phyloP scores from a whole-genome alignment of 202 grass and related monocot genomes.

The Eragrostis tef region DNA sequence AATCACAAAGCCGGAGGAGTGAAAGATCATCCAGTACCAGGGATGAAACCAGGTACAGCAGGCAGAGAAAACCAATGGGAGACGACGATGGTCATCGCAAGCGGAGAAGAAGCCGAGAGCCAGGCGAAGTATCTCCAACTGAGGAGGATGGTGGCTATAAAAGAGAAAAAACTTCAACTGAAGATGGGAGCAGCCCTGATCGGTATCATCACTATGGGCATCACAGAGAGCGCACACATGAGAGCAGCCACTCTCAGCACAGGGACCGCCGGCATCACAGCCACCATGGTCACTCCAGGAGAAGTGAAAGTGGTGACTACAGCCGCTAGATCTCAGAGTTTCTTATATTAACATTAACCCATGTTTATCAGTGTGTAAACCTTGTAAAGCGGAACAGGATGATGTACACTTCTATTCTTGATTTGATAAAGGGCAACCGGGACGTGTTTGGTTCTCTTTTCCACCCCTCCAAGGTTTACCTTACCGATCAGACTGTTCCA shows the following conservation, averaged over 20 bases:
- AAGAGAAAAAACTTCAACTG: slow-evolving; percentile 38
- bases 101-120: slow-evolving; percentile 43
- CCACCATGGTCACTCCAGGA: slow-evolving; percentile 24
- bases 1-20: slow-evolving; percentile 43
- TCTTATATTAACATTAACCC: background rate
- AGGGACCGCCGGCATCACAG: slow-evolving; percentile 7
- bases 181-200: slow-evolving; percentile 36
- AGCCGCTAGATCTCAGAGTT: slow-evolving; percentile 28
- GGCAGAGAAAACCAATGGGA: slow-evolving; percentile 38
- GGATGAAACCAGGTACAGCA: slow-evolving; percentile 52
- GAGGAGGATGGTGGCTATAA: slow-evolving; percentile 50
- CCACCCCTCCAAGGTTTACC: too few species aligned
- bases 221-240: slow-evolving; percentile 34
- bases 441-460: too few species aligned
- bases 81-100: slow-evolving; percentile 22
- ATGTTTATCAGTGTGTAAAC: background rate
- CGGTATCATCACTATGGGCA: slow-evolving; percentile 38
- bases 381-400: background rate
- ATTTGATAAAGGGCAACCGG: background rate
- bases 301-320: slow-evolving; percentile 39
- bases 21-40: slow-evolving; percentile 48
- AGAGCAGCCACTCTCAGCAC: slow-evolving; percentile 35
- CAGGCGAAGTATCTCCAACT: slow-evolving; percentile 43
- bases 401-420: background rate
- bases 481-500: too few species aligned